A percentile compares a stretch with the other conserved stretches of the same genome.
These are phyloP conservation scores for Colletotrichum tanaceti DNA, from an alignment of 2,329 filamentous ascomycete species.

Conservation along the genomic window DNA sequence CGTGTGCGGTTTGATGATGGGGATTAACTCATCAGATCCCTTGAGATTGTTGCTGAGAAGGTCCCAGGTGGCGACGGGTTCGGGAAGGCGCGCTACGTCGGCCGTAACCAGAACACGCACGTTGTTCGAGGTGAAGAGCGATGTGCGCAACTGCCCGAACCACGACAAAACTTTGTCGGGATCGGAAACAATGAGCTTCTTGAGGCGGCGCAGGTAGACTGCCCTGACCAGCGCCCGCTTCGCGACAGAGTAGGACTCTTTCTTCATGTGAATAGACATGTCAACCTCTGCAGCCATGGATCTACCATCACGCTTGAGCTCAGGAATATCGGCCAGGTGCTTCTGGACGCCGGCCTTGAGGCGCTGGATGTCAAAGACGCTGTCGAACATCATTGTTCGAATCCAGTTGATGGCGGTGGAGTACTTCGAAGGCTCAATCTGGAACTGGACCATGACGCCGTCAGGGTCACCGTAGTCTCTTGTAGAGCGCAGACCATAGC, in stretches of 20 bases:
- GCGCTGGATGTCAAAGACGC: slow-evolving; percentile 81
- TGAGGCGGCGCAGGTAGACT: slow-evolving; percentile 86
- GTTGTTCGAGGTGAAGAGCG: slow-evolving; percentile 86
- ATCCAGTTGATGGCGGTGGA: slow-evolving; percentile 84
- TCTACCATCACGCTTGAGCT: slow-evolving; percentile 87
- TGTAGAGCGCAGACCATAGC: slow-evolving; percentile 79
- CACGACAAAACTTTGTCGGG: slow-evolving; percentile 80
- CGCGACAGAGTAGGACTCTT: slow-evolving; percentile 80
- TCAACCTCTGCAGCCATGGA: slow-evolving; percentile 74
- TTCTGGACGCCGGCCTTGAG: slow-evolving; percentile 77
- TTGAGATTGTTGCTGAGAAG: slow-evolving; percentile 64
- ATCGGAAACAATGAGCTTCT: slow-evolving; percentile 81
- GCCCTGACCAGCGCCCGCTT: slow-evolving; percentile 87
- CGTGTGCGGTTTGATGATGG: slow-evolving; percentile 75
- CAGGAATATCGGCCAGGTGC: slow-evolving; percentile 89
- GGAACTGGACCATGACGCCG: slow-evolving; percentile 82
- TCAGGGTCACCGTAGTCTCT: slow-evolving; percentile 80
- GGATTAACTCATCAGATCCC: slow-evolving; percentile 63
- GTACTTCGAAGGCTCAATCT: slow-evolving; percentile 91
- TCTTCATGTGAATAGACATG: slow-evolving; percentile 83
- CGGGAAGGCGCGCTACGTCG: slow-evolving; percentile 77
- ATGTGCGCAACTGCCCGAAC: slow-evolving; percentile 80
- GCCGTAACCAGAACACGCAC: slow-evolving; percentile 87
- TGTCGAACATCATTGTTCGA: slow-evolving; percentile 86
- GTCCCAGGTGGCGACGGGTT: slow-evolving; percentile 85